A percentile compares a stretch with the other conserved stretches of the same genome.
Evolutionary conservation across 176 grass and related monocot genomes (phyloP).

Genomic region (Saccharum officinarum): DNA sequence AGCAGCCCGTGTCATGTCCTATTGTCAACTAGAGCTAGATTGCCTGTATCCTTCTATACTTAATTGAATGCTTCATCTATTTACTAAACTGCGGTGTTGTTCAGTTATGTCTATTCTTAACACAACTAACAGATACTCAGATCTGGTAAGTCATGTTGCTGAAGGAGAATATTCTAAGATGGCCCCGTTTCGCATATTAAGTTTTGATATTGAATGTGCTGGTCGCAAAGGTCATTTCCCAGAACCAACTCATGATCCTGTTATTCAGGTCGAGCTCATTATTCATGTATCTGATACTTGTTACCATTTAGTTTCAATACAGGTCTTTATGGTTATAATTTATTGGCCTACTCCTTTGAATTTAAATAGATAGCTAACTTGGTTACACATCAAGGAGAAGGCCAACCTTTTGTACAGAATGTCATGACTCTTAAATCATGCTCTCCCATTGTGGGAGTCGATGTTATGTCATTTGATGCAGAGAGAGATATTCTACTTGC

Average conservation of each 20-base stretch:
- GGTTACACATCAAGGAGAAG: constrained; percentile 92
- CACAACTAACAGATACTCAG: constrained; percentile 58
- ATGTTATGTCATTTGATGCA: constrained; percentile 95
- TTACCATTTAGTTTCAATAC: constrained; percentile 22
- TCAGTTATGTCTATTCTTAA: constrained; percentile 45
- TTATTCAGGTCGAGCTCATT: constrained; percentile 87
- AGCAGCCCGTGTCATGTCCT: constrained; percentile 63
- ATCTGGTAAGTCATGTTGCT: constrained; percentile 79
- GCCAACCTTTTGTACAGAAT: constrained; percentile 75
- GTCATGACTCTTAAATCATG: constrained; percentile 99
- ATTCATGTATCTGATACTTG: constrained; percentile 8
- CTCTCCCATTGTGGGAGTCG: constrained; percentile 87
- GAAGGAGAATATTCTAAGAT: constrained; percentile 94
- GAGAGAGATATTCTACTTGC: constrained; percentile 87
- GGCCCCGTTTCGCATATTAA: constrained; percentile 93
- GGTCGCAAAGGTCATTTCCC: constrained; percentile 97
- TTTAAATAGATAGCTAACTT: constrained; percentile 88
- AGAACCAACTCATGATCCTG: constrained; percentile 97
- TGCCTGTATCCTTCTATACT: constrained; percentile 77
- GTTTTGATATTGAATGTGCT: constrained; percentile 99
- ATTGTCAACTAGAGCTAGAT: constrained; percentile 89
- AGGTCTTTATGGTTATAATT: constrained; percentile 21
- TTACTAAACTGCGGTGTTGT: constrained; percentile 5
- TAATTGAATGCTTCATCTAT: constrained; percentile 27
- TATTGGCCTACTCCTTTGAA: constrained; percentile 39